Base-by-base conservation (phyloP, 371 early-diverging fungal genomes). In the Mucor piriformis region DNA sequence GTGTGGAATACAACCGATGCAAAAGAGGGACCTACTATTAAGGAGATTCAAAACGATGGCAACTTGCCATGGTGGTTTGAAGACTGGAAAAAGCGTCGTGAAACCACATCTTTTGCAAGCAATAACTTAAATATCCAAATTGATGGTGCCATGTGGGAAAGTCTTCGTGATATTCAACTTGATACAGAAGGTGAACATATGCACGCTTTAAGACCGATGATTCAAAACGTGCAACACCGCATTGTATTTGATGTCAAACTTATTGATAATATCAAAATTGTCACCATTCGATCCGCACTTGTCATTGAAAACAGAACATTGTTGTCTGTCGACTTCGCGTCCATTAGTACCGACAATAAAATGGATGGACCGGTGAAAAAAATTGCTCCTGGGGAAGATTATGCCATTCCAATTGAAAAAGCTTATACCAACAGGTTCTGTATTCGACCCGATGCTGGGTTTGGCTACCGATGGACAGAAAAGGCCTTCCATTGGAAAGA, bases 31-130 rank as follows among this genome's bases (percentile, higher is more conserved):
- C 86, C 87, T 12, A 77, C 84, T 15, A 76, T 95, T 6, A 81
- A 85, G 20, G 73, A 86, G 44, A 69, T 95, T 11, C 72, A 79
- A 21, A 87, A 95, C 63, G 89, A 89, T 8, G 78, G 77, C 6
- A 91, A 90, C 23, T 71, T 93, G 29, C 88, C 93, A 6, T 98
- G 96, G 96, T 86, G 93, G 40, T 98, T 97, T 66, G 96, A 95
- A 55, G 95, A 97, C 68, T 98, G 97, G 97, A 82, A 93, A 44
- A 88, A 86, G 47, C 88, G 88, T 69, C 90, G 97, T 52, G 96
- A 96, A 46, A 47, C 50, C 12, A 52, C 54, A 0, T 44, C 46
- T 23, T 57, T 81, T 70, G 44, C 68, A 66, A 57, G 82, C 38
- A 93, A 95, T 64, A 82, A 83, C 43, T 65, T 98, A 1, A 93